Evolutionary conservation across 2,329 filamentous ascomycete genomes (phyloP), one percentile per base, ranked within the genome.

Genomic region (Macrophomina pseudophaseolina): DNA sequence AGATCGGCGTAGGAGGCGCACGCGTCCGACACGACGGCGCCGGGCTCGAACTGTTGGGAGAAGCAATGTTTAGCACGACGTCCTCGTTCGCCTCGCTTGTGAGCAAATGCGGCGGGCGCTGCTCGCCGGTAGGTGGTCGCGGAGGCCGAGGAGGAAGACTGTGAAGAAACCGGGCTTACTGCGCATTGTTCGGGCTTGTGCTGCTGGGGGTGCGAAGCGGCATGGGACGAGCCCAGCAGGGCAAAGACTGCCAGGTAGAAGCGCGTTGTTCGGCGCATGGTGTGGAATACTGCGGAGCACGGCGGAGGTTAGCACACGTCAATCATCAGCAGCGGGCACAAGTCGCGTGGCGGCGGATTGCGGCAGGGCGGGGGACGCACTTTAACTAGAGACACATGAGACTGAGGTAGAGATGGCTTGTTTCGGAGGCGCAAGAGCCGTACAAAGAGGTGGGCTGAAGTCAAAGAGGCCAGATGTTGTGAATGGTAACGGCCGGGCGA

Each of bases 1-100:
- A 99, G 90, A 44, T 92, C 93, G 66, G 90, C 89, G 80, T 97
- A 99, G 66, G 94, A 97, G 69, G 92, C 93, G 81, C 95, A 98
- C 58, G 95, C 93, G 79, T 99, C 95, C 51, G 91, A 92, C 44
- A 99, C 93, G 74, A 95, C 96, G 68, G 93, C 88, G 71, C 90
- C 90, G 18, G 94, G 92, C 49, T 95, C 93, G 73, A 97, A 91
- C 93, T 97, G 83, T 51, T 74, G 73, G 59, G 38, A 8, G 11
- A 1, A 18, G 14, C 40, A 38, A n/a, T 18, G 33, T 35, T 53
- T 4, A 51, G 49, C 5, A 5, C n/a, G n/a, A 12, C 12, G 32
- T 16, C 5, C n/a, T 63, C 16, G 11, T 4, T 28, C 23, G 32
- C 5, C 12, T 5, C 7, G 52, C 4, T 28, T 38, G 11, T 2